These are phyloP conservation scores for Saturnispora quitensis DNA, from an alignment of 805 yeast species.

Conservation along the genomic window DNA sequence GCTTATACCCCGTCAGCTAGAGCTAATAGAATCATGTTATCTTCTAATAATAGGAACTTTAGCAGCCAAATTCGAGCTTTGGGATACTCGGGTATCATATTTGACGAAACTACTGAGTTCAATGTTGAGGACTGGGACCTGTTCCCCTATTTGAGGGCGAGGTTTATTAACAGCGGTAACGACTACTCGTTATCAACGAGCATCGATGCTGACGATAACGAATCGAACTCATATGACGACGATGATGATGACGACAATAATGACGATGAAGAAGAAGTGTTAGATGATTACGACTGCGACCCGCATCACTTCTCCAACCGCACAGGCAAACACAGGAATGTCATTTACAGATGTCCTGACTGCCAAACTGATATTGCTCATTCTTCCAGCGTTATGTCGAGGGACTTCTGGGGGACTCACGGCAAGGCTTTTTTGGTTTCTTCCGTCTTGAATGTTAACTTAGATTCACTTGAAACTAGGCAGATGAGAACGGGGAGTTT, in stretches of 20 bases:
- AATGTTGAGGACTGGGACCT: conserved; percentile 1
- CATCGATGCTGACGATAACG: not conserved
- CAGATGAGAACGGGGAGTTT: conserved; percentile 29
- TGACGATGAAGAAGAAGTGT: not conserved
- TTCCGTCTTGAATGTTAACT: conserved; percentile 23
- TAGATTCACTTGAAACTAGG: conserved; percentile 17
- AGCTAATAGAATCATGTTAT: not conserved
- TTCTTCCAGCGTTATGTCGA: conserved; percentile 23
- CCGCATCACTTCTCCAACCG: not conserved
- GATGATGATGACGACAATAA: conserved; percentile 1
- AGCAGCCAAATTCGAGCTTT: not conserved
- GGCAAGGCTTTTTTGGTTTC: conserved; percentile 29
- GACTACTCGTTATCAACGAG: not conserved
- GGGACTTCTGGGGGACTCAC: conserved; percentile 26
- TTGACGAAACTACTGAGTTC: not conserved
- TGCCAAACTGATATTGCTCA: conserved; percentile 29
- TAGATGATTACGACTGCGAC: not conserved
- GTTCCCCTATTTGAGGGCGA: not conserved
- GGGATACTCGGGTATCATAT: not conserved
- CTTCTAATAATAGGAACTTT: not conserved
- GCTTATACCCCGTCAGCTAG: not conserved
- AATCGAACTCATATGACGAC: not conserved
- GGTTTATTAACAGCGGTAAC: not conserved
- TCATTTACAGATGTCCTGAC: conserved; percentile 22
- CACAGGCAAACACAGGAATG: not conserved